Evolutionary conservation across 2,329 filamentous ascomycete genomes (phyloP).

Genomic region (Aureobasidium sp.): DNA sequence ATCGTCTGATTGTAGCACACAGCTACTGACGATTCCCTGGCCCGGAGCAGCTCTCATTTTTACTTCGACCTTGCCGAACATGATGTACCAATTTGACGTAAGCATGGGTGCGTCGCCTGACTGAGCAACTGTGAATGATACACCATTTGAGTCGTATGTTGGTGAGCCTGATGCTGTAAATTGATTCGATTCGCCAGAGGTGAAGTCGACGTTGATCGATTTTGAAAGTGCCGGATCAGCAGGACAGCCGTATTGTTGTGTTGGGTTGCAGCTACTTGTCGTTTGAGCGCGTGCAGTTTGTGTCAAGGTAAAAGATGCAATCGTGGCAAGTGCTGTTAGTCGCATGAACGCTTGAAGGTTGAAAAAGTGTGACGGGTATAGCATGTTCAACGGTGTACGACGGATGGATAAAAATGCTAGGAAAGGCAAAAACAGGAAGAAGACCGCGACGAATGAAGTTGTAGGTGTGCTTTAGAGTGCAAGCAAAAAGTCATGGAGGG

Average conservation of each 20-base stretch:
- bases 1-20: constrained; percentile 82
- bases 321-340: constrained; percentile 31
- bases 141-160: constrained; percentile 69
- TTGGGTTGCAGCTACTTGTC: constrained; percentile 49
- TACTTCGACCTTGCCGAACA: constrained; percentile 90
- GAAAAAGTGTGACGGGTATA: neutral
- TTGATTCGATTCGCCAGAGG: constrained; percentile 64
- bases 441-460: neutral
- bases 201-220: constrained; percentile 79
- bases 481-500: neutral
- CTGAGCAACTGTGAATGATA: constrained; percentile 67
- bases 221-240: constrained; percentile 73
- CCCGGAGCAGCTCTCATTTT: constrained; percentile 80
- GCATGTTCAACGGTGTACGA: neutral
- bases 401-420: constrained; percentile 7
- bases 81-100: constrained; percentile 91
- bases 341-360: constrained; percentile 17
- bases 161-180: constrained; percentile 65
- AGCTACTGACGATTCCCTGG: constrained; percentile 83
- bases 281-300: constrained; percentile 41
- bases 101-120: constrained; percentile 81
- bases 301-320: constrained; percentile 29
- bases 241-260: constrained; percentile 52
- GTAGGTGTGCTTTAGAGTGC: neutral
- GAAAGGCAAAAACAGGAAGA: neutral